Conservation (phyloP, 495 filamentous ascomycete genomes). For the Podospora pseudoanserina region DNA sequence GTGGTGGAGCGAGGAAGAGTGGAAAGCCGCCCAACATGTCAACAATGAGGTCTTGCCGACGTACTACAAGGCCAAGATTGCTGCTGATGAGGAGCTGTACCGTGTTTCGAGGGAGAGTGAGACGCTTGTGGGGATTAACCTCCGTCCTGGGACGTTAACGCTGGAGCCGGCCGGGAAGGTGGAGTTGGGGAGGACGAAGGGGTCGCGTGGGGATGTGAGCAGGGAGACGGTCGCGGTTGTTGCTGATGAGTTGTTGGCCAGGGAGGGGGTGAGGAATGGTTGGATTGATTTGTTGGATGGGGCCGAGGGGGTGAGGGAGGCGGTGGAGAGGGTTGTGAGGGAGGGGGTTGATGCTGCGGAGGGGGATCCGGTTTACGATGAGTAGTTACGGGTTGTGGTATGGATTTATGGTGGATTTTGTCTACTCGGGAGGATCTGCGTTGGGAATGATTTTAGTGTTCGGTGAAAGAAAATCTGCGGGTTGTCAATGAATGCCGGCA, state of each 20-base stretch:
- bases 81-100: conserved; percentile 70
- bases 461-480: too few species aligned
- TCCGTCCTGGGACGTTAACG: conserved; percentile 66
- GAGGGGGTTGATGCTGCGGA: conserved; percentile 63
- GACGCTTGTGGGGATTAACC: conserved; percentile 58
- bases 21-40: conserved; percentile 46
- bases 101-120: conserved; percentile 42
- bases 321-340: conserved; percentile 60
- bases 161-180: conserved; percentile 60
- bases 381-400: not conserved
- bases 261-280: conserved; percentile 42
- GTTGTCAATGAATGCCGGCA: too few species aligned
- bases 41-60: conserved; percentile 55
- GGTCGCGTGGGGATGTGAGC: conserved; percentile 52
- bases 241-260: conserved; percentile 60
- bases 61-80: conserved; percentile 72
- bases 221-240: conserved; percentile 69
- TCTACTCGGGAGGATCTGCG: too few species aligned
- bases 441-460: too few species aligned
- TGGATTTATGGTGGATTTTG: not conserved
- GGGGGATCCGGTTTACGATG: conserved; percentile 43
- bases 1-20: conserved; percentile 66
- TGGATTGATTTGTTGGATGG: conserved; percentile 51
- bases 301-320: conserved; percentile 56
- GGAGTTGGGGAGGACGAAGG: conserved; percentile 57